A percentile compares a stretch with the other conserved stretches of the same genome.
These are phyloP conservation scores for Malus fusca DNA, from an alignment of 306 rosid genomes.

Conservation along the genomic window DNA sequence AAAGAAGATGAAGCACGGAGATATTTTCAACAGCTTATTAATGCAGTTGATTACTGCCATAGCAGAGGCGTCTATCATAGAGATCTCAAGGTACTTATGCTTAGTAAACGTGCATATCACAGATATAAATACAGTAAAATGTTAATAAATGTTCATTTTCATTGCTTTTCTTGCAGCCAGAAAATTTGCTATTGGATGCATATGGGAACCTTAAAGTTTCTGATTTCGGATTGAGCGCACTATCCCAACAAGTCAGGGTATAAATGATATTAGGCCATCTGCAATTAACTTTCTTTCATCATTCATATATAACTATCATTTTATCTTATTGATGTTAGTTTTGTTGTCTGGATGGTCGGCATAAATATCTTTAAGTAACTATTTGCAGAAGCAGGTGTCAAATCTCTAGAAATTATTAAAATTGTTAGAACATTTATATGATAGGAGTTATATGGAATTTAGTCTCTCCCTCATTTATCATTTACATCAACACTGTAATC, in stretches of 20 bases:
- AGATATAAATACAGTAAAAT: background rate
- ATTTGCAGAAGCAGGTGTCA: background rate
- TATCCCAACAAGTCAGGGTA: conserved; percentile 95
- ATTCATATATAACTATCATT: conserved; percentile 4
- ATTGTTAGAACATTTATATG: background rate
- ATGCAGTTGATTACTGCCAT: conserved; percentile 96
- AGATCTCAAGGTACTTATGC: conserved; percentile 70
- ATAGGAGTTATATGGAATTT: background rate
- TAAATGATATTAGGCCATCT: conserved; percentile 15
- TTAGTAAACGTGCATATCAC: background rate
- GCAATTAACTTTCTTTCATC: conserved; percentile 13
- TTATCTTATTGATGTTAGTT: conserved; percentile 7
- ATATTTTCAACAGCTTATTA: conserved; percentile 96
- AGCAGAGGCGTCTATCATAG: conserved; percentile 97
- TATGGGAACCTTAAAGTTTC: conserved; percentile 90
- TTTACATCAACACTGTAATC: background rate
- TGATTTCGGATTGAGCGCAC: conserved; percentile 94
- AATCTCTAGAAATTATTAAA: background rate
- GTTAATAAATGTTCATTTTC: background rate
- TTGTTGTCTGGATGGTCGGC: background rate
- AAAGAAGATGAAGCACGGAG: conserved; percentile 79
- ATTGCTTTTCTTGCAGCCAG: conserved; percentile 59
- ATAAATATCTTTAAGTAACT: background rate
- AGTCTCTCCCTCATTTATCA: background rate
- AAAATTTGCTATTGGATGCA: conserved; percentile 78